These are phyloP conservation scores for Antitrichia curtipendula DNA, from an alignment of 225 moss, liverwort and hornwort species.

Conservation along the genomic window DNA sequence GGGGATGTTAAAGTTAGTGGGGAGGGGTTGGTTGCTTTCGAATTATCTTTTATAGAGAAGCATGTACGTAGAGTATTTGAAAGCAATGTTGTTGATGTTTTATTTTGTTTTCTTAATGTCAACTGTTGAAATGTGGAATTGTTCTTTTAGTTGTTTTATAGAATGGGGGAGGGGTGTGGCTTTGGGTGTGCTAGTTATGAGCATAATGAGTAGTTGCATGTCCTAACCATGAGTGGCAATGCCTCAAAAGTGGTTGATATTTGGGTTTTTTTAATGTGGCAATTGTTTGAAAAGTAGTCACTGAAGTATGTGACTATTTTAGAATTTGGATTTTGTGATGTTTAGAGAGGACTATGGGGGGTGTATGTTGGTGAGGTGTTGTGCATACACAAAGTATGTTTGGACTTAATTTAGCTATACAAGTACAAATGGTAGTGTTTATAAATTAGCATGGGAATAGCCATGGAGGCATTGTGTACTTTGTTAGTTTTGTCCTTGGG, in stretches of 20 bases:
- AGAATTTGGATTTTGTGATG: not conserved
- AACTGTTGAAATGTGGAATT: not conserved
- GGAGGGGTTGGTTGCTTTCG: not conserved
- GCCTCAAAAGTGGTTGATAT: not conserved
- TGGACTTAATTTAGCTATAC: not conserved
- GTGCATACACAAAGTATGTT: accelerated
- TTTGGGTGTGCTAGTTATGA: accelerated
- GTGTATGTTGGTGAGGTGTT: not conserved
- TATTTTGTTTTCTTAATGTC: not conserved
- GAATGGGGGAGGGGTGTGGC: accelerated
- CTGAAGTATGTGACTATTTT: not conserved
- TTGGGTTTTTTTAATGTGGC: not conserved
- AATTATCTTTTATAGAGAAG: not conserved
- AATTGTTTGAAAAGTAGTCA: not conserved
- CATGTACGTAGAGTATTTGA: not conserved
- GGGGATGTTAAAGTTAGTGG: not conserved
- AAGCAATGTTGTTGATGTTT: not conserved
- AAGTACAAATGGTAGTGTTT: not conserved
- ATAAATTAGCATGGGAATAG: not conserved
- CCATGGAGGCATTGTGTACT: too few relatives aligned
- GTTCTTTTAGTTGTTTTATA: not conserved
- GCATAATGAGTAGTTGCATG: not conserved
- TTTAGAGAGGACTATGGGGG: not conserved
- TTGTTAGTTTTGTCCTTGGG: too few relatives aligned
- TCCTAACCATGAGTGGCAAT: not conserved